A percentile compares a stretch with the other conserved stretches of the same genome.
phyloP scores from a whole-genome alignment of 2,329 filamentous ascomycete species.

The Emmonsiellopsis sp. region DNA sequence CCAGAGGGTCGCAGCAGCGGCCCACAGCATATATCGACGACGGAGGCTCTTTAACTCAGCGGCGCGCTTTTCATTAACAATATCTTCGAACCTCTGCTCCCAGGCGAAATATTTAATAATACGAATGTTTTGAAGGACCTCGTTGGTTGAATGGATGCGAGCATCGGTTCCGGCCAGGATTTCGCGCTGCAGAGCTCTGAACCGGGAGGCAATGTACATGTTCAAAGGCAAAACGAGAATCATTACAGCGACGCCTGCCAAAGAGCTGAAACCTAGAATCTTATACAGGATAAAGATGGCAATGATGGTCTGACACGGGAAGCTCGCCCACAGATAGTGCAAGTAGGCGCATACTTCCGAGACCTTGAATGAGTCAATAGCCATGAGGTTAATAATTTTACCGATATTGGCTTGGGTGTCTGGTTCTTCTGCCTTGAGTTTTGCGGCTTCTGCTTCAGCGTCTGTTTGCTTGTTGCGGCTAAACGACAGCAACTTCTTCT shows the following conservation, averaged over 20 bases:
- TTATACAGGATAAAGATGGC: conserved; percentile 75
- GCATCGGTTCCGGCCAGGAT: conserved; percentile 93
- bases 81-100: conserved; percentile 80
- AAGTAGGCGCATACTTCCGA: conserved; percentile 89
- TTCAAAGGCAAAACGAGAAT: conserved; percentile 80
- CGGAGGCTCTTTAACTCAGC: conserved; percentile 70
- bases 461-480: conserved; percentile 40
- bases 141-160: conserved; percentile 91
- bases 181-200: conserved; percentile 75
- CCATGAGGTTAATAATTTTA: conserved; percentile 99
- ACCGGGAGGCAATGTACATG: conserved; percentile 75
- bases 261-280: conserved; percentile 84
- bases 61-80: conserved; percentile 80
- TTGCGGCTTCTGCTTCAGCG: conserved; percentile 15
- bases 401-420: conserved; percentile 82
- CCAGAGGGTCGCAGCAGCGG: conserved; percentile 85
- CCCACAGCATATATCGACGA: conserved; percentile 82
- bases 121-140: conserved; percentile 91
- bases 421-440: conserved; percentile 17
- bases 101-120: conserved; percentile 99
- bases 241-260: conserved; percentile 90
- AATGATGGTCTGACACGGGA: conserved; percentile 77
- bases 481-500: conserved; percentile 43
- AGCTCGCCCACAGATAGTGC: conserved; percentile 88
- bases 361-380: conserved; percentile 98